Base-by-base conservation (phyloP, 2,329 filamentous ascomycete species). In the Beauveria caledonica region DNA sequence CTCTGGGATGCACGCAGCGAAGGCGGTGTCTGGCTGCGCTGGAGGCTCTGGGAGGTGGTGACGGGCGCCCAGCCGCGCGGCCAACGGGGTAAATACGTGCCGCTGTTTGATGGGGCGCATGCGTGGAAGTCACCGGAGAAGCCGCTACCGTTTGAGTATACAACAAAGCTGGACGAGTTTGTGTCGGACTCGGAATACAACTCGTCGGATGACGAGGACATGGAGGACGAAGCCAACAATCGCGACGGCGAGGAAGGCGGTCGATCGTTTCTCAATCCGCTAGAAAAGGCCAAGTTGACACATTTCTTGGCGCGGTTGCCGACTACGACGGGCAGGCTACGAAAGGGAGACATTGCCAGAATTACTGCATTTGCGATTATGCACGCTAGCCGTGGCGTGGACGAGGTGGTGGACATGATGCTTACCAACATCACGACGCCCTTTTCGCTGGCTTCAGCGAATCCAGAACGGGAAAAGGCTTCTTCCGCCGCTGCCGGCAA, bases 381-480 rank as follows among this genome's bases (percentile, higher is more conserved):
- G 2, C 91, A 97, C 70, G 89, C 92, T 1, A 90, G 88, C 44
- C 82, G 86, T 21, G 94, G 92, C 17, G 89, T 90, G 13, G 89
- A 95, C 64, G 94, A 97, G 75, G 87, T 97, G 40, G 92, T 96
- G n/a, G 84, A 93, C 54, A 84, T 96, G 74, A 86, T 97, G 42
- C 83, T 96, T 0, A 81, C 86, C 1, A 97, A 99, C 67, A 80
- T 97, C 39, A 80, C 88, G 62, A 84, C 81, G 56, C 94, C 94
- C 0, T 85, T 95, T 61, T 82, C 86, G 6, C 84, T 87, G 65
- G 90, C 86, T 1, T 82, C 81, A 7, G 89, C 88, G 25, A 92
- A 90, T 62, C 83, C 86, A 0, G 77, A 82, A 8, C 74, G 69
- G 17, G 68, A 72, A 10, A 70, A 74, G 15, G 74, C 77, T 5